These are phyloP conservation scores for Trichoderma reesei DNA, from an alignment of 495 filamentous ascomycete species.

Conservation along the genomic window DNA sequence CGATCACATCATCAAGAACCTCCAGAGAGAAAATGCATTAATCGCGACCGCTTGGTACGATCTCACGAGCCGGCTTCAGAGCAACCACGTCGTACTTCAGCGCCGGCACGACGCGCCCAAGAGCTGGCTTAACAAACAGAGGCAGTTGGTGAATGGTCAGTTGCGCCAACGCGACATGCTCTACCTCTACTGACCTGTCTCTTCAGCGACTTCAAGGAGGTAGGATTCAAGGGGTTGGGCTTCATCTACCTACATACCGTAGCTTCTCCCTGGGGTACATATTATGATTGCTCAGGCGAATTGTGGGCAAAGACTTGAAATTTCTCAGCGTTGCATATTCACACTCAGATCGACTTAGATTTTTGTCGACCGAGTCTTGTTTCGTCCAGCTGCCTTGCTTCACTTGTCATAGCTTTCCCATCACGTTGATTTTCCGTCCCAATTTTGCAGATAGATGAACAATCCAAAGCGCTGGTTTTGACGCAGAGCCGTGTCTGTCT, in stretches of 20 bases:
- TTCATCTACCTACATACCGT: not conserved
- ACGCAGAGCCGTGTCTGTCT: too few species aligned
- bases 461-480: too few species aligned
- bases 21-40: conserved; percentile 73
- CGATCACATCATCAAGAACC: conserved; percentile 55
- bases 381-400: not conserved
- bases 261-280: not conserved
- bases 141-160: conserved; percentile 56
- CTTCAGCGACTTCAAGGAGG: conserved; percentile 36
- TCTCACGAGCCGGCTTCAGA: conserved; percentile 71
- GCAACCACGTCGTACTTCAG: conserved; percentile 72
- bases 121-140: conserved; percentile 87
- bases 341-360: not conserved
- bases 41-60: conserved; percentile 92
- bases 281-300: not conserved
- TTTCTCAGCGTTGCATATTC: not conserved
- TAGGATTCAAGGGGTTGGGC: conserved; percentile 24
- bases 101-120: conserved; percentile 65
- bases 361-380: not conserved
- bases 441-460: too few species aligned
- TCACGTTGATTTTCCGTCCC: too few species aligned
- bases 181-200: conserved; percentile 11
- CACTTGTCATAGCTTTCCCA: not conserved
- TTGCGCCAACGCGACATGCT: conserved; percentile 7
- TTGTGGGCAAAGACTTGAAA: not conserved